phyloP scores from a whole-genome alignment of 2,329 filamentous ascomycete species.

The Fusarium tjaetaba region DNA sequence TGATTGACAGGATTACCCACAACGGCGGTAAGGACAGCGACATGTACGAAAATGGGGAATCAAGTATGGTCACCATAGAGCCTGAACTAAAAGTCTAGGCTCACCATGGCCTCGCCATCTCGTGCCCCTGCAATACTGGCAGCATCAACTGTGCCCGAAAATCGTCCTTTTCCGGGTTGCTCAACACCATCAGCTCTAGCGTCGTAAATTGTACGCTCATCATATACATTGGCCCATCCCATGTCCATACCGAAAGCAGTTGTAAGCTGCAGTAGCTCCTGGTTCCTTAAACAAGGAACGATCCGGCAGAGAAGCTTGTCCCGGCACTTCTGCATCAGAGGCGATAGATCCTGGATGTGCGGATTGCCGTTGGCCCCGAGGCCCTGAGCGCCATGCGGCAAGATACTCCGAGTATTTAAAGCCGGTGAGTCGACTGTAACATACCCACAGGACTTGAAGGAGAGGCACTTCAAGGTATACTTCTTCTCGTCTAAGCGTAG shows the following conservation, averaged over 20 bases:
- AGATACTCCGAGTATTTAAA: slow-evolving; percentile 51
- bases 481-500: slow-evolving; percentile 43
- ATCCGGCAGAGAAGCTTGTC: slow-evolving; percentile 52
- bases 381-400: slow-evolving; percentile 41
- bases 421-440: slow-evolving; percentile 53
- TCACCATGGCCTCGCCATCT: neutral
- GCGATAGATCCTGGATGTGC: slow-evolving; percentile 38
- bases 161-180: slow-evolving; percentile 52
- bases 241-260: slow-evolving; percentile 48
- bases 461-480: slow-evolving; percentile 52
- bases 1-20: too few species aligned
- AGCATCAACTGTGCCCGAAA: slow-evolving; percentile 49
- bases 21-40: neutral
- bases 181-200: slow-evolving; percentile 51
- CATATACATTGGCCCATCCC: slow-evolving; percentile 53
- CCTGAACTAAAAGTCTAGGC: slow-evolving; percentile 1
- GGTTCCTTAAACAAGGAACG: slow-evolving; percentile 40
- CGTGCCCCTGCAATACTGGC: slow-evolving; percentile 2
- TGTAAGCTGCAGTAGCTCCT: slow-evolving; percentile 46
- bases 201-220: slow-evolving; percentile 43
- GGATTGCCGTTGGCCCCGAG: slow-evolving; percentile 37
- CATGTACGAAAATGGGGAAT: neutral
- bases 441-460: slow-evolving; percentile 71
- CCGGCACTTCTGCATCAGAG: slow-evolving; percentile 49
- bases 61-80: neutral